phyloP scores from a whole-genome alignment of 345 rosid species.

The Raphanus sativus region DNA sequence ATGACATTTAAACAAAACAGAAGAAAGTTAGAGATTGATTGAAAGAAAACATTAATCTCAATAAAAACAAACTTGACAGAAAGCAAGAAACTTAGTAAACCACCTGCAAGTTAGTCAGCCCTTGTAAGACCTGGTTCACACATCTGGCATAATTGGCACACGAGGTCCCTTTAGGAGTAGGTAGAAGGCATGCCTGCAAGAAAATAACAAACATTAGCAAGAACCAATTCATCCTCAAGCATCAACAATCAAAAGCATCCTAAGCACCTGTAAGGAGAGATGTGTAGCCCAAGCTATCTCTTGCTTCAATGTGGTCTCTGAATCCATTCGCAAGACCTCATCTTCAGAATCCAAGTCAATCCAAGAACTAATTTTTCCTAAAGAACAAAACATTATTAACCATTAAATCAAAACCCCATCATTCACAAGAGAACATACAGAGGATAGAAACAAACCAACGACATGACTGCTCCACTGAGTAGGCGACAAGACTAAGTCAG shows the following conservation, averaged over 20 bases:
- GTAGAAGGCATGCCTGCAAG: constrained; percentile 93
- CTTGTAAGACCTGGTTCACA: constrained; percentile 87
- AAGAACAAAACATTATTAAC: background rate
- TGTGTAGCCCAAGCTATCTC: constrained; percentile 97
- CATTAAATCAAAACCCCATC: background rate
- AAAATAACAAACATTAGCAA: constrained; percentile 15
- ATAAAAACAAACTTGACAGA: background rate
- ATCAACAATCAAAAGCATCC: background rate
- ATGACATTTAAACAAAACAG: constrained; percentile 13
- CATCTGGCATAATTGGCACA: constrained; percentile 95
- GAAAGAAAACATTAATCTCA: background rate
- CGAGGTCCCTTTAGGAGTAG: constrained; percentile 73
- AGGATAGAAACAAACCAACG: constrained; percentile 60
- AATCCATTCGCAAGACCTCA: constrained; percentile 65
- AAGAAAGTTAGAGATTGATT: constrained; percentile 23
- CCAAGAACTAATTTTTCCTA: constrained; percentile 93
- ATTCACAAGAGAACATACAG: background rate
- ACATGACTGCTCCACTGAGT: constrained; percentile 98
- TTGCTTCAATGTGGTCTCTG: constrained; percentile 90
- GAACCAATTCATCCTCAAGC: constrained; percentile 6
- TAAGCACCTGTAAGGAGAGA: constrained; percentile 80
- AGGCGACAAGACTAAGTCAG: constrained; percentile 85
- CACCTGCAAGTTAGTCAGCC: constrained; percentile 63
- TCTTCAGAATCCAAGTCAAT: constrained; percentile 95
- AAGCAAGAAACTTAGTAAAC: constrained; percentile 8